Conservation (phyloP, 2,329 filamentous ascomycete species). For the Diaporthe longicolla region DNA sequence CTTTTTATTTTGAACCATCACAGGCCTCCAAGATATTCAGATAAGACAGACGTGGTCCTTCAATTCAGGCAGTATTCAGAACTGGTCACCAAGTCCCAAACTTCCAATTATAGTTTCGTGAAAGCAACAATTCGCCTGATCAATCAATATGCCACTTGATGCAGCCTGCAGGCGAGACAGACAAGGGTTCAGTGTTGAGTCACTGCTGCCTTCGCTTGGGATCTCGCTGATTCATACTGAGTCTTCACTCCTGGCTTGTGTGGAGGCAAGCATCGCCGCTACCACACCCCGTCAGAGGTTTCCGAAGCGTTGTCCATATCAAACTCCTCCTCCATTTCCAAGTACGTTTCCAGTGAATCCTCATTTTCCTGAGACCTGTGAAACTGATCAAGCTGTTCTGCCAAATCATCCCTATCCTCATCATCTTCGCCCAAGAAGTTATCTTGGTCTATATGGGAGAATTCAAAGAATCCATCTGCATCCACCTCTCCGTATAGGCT, state of each 20-base stretch:
- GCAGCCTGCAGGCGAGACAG: not conserved
- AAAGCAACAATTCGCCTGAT: not conserved
- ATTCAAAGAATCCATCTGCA: no score
- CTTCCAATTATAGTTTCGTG: not conserved
- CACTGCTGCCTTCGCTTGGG: not conserved
- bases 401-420: no score
- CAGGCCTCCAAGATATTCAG: no score
- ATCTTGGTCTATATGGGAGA: no score
- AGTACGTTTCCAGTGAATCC: no score
- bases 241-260: not conserved
- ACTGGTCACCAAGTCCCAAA: not conserved
- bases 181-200: not conserved
- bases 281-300: no score
- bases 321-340: no score
- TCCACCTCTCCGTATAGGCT: no score
- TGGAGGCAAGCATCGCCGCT: conserved; percentile 8
- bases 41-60: not conserved
- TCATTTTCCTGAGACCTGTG: no score
- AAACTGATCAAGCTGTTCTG: no score
- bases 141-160: not conserved
- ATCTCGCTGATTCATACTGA: not conserved
- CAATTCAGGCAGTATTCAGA: not conserved
- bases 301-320: no score
- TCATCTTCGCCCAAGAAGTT: no score
- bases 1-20: not conserved